Evolutionary conservation across 2,329 filamentous ascomycete species (phyloP).

Genomic region (Celoporthe dispersa): DNA sequence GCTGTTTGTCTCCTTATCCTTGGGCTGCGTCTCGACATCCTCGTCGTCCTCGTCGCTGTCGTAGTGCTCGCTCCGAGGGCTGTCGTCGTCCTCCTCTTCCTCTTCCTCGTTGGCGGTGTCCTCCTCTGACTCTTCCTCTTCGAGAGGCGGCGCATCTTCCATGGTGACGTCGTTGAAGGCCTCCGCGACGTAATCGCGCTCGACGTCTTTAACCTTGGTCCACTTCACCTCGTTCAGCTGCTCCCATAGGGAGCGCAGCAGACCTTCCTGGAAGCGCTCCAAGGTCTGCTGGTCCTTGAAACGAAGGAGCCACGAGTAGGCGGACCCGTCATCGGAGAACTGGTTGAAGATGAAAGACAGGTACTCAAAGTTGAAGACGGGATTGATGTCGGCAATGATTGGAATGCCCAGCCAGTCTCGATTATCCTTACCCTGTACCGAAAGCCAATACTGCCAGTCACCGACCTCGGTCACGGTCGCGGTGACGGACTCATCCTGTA

Average conservation of each 20-base stretch:
- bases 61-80: conserved; percentile 60
- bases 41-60: conserved; percentile 71
- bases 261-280: conserved; percentile 87
- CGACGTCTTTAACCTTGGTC: conserved; percentile 88
- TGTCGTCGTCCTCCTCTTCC: conserved; percentile 60
- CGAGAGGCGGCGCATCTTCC: conserved; percentile 68
- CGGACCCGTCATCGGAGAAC: conserved; percentile 83
- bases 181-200: conserved; percentile 92
- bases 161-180: conserved; percentile 94
- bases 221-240: conserved; percentile 94
- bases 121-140: conserved; percentile 51
- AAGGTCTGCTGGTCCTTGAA: conserved; percentile 84
- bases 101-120: conserved; percentile 36
- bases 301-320: conserved; percentile 92
- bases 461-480: conserved; percentile 86
- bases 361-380: conserved; percentile 98
- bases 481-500: conserved; percentile 75
- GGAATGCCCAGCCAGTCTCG: conserved; percentile 86
- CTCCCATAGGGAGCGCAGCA: conserved; percentile 97
- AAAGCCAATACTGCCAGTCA: conserved; percentile 94
- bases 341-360: conserved; percentile 99
- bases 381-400: conserved; percentile 89
- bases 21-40: conserved; percentile 72
- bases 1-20: conserved; percentile 81
- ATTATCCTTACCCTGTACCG: conserved; percentile 71